Conservation (phyloP, 176 grass and related monocot genomes). For the Guadua angustifolia region DNA sequence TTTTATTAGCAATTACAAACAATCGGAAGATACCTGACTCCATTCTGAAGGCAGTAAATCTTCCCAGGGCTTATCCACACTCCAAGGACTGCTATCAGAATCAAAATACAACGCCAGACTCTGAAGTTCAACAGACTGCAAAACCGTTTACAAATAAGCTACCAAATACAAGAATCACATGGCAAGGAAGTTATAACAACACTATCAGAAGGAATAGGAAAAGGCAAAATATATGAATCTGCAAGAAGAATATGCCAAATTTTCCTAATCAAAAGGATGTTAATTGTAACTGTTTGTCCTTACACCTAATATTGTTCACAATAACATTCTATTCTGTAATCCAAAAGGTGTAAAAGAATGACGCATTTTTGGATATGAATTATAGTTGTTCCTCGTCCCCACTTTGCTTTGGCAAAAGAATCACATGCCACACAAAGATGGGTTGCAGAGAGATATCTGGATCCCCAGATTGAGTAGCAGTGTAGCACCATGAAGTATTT, state of each 20-base stretch:
- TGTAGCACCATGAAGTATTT: constrained; percentile 25
- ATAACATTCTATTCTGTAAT: constrained; percentile 20
- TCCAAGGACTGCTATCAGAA: constrained; percentile 88
- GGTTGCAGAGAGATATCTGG: constrained; percentile 8
- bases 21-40: constrained; percentile 71
- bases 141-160: constrained; percentile 47
- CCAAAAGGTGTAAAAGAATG: background rate
- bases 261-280: constrained; percentile 23
- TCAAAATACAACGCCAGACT: constrained; percentile 96
- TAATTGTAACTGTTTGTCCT: constrained; percentile 17
- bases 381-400: constrained; percentile 8
- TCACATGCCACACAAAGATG: too few relatives aligned
- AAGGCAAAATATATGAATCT: constrained; percentile 24
- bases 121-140: constrained; percentile 92
- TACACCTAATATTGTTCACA: constrained; percentile 4
- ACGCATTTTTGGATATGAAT: background rate
- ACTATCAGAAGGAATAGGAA: constrained; percentile 2
- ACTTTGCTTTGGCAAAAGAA: constrained; percentile 26
- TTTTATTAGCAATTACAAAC: constrained; percentile 29
- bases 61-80: constrained; percentile 79
- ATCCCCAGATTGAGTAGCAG: constrained; percentile 25
- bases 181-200: background rate
- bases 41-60: constrained; percentile 92
- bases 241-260: constrained; percentile 9
- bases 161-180: constrained; percentile 35